Percentiles rank a stretch among this genome's conserved stretches.
These are phyloP conservation scores for Beta lomatogona DNA, from an alignment of 179 eudicot genomes.

Conservation along the genomic window DNA sequence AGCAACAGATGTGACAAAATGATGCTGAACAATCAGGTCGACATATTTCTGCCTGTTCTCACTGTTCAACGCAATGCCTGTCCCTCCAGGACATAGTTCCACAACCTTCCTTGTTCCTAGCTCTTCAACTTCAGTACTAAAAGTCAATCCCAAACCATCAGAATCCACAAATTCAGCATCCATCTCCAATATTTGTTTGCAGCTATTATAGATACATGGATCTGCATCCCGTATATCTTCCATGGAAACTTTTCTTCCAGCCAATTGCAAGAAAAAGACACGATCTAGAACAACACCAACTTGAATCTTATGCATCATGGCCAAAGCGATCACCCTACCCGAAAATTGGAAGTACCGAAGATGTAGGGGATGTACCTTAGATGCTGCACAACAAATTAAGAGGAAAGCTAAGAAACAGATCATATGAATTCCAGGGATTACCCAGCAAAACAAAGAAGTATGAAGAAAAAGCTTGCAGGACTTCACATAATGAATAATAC, in stretches of 20 bases:
- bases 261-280: constrained; percentile 66
- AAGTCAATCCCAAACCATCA: constrained; percentile 79
- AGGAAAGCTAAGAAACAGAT: constrained; percentile 5
- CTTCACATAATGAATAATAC: not conserved
- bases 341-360: constrained; percentile 73
- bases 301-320: constrained; percentile 86
- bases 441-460: not conserved
- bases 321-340: constrained; percentile 85
- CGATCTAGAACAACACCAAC: constrained; percentile 88
- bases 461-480: not conserved
- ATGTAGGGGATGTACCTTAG: constrained; percentile 83
- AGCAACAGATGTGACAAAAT: constrained; percentile 57
- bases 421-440: not conserved
- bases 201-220: constrained; percentile 78
- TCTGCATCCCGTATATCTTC: constrained; percentile 87
- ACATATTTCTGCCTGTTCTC: constrained; percentile 70
- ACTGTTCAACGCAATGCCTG: constrained; percentile 60
- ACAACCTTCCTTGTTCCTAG: constrained; percentile 68
- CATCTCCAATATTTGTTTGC: constrained; percentile 88
- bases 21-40: constrained; percentile 60
- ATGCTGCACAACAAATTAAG: constrained; percentile 59
- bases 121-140: constrained; percentile 77
- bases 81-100: constrained; percentile 79
- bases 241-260: constrained; percentile 56
- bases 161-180: constrained; percentile 80